Evolutionary conservation across 306 rosid species (phyloP), one percentile per base, ranked within the genome.

Genomic region (Psophocarpus tetragonolobus): DNA sequence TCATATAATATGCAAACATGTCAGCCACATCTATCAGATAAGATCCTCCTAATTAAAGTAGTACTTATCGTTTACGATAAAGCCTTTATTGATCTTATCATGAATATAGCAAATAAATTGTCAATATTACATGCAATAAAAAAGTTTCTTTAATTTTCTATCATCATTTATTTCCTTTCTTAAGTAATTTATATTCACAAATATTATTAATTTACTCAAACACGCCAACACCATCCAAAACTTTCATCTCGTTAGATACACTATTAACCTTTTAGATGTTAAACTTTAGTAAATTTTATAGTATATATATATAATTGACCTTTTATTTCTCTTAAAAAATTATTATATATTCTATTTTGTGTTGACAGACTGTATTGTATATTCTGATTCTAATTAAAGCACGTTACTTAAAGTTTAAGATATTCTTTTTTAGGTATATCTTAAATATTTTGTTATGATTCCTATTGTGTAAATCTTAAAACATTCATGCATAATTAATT

Each of bases 11-110:
- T 65, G 30, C 69, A 73, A 73, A 66, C 14, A 17, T 44, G 84
- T 57, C 81, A 81, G 5, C n/a, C 17, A 36, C 48, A 29, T 54
- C 63, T 10, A 38, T 10, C 14, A 67, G 80, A 57, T 45, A 68
- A 67, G 44, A 36, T 73, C 39, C 32, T 32, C 53, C 18, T n/a
- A 65, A 45, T 42, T 68, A 68, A 57, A 8, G 58, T 38, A 1
- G 20, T n/a, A 4, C 0, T 39, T 56, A 14, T 78, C 29, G 29
- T 32, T 20, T 24, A 44, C 35, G 4, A 56, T 61, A 75, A 58
- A 75, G 63, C 47, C 11, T 13, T 13, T 20, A 3, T 26, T 12
- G 2, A 14, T 39, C 69, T 54, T 41, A 41, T 41, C 69, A 7
- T 54, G 13, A 76, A 24, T 15, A 65, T 38, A 24, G 8, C 41